These are phyloP conservation scores for Phycomyces blakesleeanus DNA, from an alignment of 192 early-diverging fungal species.

Conservation along the genomic window DNA sequence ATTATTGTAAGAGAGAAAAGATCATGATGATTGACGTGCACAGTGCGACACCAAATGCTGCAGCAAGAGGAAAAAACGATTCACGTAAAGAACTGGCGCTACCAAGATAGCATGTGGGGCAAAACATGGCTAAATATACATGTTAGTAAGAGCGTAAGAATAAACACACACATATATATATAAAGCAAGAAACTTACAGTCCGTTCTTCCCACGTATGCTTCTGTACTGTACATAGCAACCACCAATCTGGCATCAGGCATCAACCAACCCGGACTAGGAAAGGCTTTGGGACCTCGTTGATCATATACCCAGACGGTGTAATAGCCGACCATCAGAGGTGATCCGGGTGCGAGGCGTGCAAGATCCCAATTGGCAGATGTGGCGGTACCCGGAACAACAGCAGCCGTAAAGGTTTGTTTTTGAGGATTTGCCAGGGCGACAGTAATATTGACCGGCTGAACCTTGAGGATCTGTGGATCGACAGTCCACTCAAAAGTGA, in stretches of 20 bases:
- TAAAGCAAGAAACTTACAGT: conserved; percentile 22
- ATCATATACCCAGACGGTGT: conserved; percentile 32
- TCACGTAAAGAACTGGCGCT: conserved; percentile 3
- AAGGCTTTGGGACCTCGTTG: conserved; percentile 33
- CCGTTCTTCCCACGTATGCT: conserved; percentile 28
- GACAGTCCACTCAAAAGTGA: conserved; percentile 31
- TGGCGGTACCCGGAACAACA: conserved; percentile 24
- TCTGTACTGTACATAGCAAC: conserved; percentile 32
- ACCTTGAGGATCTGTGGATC: conserved; percentile 25
- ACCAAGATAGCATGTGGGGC: conserved; percentile 30
- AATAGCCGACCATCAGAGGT: conserved; percentile 36
- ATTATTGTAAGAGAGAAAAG: conserved; percentile 11
- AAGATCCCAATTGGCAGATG: conserved; percentile 30
- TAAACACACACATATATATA: background rate
- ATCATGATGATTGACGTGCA: conserved; percentile 25
- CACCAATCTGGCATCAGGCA: conserved; percentile 28
- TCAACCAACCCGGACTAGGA: conserved; percentile 33
- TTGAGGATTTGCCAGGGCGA: conserved; percentile 31
- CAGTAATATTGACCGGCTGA: conserved; percentile 24
- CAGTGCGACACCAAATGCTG: conserved; percentile 25
- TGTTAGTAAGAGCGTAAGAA: background rate
- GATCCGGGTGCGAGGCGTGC: conserved; percentile 7
- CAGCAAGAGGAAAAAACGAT: conserved; percentile 17
- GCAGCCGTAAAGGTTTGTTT: conserved; percentile 28
- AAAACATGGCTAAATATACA: conserved; percentile 28